Evolutionary conservation across 805 yeast genomes (phyloP), one percentile per base, ranked within the genome.

Genomic region (Kuraishia floccosa): DNA sequence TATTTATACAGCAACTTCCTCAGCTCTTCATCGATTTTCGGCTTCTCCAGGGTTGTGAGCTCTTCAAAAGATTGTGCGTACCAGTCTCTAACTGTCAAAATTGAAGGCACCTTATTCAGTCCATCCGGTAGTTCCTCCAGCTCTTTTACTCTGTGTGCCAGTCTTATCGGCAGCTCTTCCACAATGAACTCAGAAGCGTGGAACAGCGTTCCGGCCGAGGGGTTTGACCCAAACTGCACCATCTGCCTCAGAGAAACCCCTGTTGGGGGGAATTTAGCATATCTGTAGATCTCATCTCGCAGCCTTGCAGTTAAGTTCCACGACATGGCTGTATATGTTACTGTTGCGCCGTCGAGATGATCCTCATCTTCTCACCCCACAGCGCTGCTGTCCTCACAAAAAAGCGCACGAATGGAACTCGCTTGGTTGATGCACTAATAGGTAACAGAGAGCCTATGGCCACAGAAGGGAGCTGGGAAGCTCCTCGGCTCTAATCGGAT

Each of bases 51-150:
- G 9, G 64, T 51, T n/a, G 79, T 72, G 40, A 85, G 65, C 47
- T 85, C 89, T 43, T 84, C 86, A 52, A 86, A 86, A 6, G 89
- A 76, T 49, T 84, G 91, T 1, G 87, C 87, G 50, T 85, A 86
- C 95, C 96, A 86, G 48, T 84, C 73, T 37, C 76, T 69, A 12
- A 85, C 95, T 39, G 75, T 67, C 31, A 69, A 59, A 30, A 87
- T 83, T 3, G 85, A 74, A 2, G 85, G 84, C 73, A 77, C 77
- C 19, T 74, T 63, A 41, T 65, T 68, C 33, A 86, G 62, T 0
- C 84, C 86, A 41, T 75, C 63, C 0, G 96, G 95, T 19, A 91
- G 68, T 17, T 70, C 68, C 25, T 85, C 93, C 36, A 86, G 60
- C 45, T 85, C 95, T 47, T 80, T 76, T 21, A 85, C 94, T 32